phyloP scores from a whole-genome alignment of 805 yeast species.

The Yarrowia sp. region DNA sequence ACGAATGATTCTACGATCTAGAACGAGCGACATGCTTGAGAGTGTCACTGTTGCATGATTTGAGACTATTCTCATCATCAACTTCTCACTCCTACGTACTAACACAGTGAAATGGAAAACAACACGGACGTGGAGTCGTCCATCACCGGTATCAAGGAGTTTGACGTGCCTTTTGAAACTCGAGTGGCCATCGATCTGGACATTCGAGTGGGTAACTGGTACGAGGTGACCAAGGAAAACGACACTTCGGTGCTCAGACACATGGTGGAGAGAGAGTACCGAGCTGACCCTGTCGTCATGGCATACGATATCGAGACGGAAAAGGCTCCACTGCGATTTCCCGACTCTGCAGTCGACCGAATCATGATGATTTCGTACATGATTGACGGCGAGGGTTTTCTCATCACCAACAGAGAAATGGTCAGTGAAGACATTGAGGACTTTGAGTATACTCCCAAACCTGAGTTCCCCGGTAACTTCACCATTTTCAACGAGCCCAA shows the following conservation, averaged over 20 bases:
- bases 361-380: slow-evolving; percentile 99
- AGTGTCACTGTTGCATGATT: no score
- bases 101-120: slow-evolving; percentile 43
- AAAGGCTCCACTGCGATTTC: slow-evolving; percentile 93
- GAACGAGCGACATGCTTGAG: no score
- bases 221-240: slow-evolving; percentile 70
- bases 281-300: slow-evolving; percentile 95
- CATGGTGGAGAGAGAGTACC: slow-evolving; percentile 78
- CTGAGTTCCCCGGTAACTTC: slow-evolving; percentile 91
- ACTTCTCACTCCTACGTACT: not conserved
- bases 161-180: slow-evolving; percentile 96
- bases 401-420: slow-evolving; percentile 93
- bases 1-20: no score
- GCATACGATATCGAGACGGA: slow-evolving; percentile 99
- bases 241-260: slow-evolving; percentile 63
- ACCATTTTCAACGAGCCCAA: slow-evolving; percentile 88
- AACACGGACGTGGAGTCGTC: slow-evolving; percentile 61
- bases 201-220: slow-evolving; percentile 96
- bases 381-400: slow-evolving; percentile 97
- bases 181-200: slow-evolving; percentile 88
- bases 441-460: slow-evolving; percentile 96
- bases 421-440: slow-evolving; percentile 95
- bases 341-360: slow-evolving; percentile 88
- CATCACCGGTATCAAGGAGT: slow-evolving; percentile 85
- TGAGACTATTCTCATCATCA: no score